These are phyloP conservation scores for Afroboletus lepidellus DNA, from an alignment of 1,284 basidiomycete species.

Conservation along the genomic window DNA sequence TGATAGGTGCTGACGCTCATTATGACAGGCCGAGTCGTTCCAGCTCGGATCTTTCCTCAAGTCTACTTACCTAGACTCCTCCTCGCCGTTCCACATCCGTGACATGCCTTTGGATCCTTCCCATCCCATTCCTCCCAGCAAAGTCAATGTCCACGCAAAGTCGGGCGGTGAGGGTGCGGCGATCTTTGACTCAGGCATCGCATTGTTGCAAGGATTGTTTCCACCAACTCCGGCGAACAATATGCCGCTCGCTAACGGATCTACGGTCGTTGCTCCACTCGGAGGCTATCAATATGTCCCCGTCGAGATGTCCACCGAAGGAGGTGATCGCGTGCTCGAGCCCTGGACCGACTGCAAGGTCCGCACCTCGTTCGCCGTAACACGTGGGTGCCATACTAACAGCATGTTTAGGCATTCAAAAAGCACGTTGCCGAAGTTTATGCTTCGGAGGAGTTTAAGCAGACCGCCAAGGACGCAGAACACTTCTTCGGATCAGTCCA, in stretches of 20 bases:
- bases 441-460: slow-evolving; percentile 59
- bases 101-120: slow-evolving; percentile 47
- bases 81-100: slow-evolving; percentile 64
- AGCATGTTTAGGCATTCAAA: slow-evolving; percentile 51
- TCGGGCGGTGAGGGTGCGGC: slow-evolving; percentile 79
- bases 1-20: slow-evolving; percentile 4
- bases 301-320: slow-evolving; percentile 76
- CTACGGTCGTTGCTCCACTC: slow-evolving; percentile 68
- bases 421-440: slow-evolving; percentile 62
- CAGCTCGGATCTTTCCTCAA: slow-evolving; percentile 69
- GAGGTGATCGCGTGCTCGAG: slow-evolving; percentile 78
- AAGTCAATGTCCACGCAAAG: slow-evolving; percentile 76
- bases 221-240: slow-evolving; percentile 68
- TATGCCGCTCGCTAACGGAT: slow-evolving; percentile 78
- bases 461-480: slow-evolving; percentile 51
- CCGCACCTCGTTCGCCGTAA: slow-evolving; percentile 21
- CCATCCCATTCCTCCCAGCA: slow-evolving; percentile 47
- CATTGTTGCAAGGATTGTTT: slow-evolving; percentile 75
- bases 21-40: slow-evolving; percentile 62
- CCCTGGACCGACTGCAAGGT: slow-evolving; percentile 85
- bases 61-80: slow-evolving; percentile 64
- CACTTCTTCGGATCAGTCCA: slow-evolving; percentile 64
- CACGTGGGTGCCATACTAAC: slow-evolving; percentile 17
- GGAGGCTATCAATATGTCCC: slow-evolving; percentile 85
- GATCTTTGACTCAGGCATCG: slow-evolving; percentile 81